phyloP scores from a whole-genome alignment of 2,329 filamentous ascomycete species.

The Beauveria sp. region DNA sequence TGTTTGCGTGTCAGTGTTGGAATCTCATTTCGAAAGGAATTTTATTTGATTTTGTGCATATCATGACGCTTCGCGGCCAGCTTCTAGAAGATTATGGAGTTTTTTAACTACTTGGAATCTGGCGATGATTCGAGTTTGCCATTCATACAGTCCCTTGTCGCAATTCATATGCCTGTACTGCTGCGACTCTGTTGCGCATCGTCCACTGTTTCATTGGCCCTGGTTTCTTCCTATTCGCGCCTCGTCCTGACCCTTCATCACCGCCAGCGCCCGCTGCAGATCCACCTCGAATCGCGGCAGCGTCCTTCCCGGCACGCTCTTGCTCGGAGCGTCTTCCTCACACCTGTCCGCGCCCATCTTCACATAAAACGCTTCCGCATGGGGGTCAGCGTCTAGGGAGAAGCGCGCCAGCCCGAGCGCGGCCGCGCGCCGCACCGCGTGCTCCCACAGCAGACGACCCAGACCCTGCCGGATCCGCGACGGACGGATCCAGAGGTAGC shows the following conservation, averaged over 20 bases:
- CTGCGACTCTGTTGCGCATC: too few species aligned
- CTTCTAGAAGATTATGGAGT: neutral
- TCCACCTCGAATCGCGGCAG: neutral
- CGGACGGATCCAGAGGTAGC: slow-evolving; percentile 3
- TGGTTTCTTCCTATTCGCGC: too few species aligned
- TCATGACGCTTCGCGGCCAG: neutral
- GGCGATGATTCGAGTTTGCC: too few species aligned
- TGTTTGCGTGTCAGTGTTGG: neutral
- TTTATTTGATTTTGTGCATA: neutral
- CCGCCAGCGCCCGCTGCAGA: neutral
- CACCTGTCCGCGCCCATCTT: neutral
- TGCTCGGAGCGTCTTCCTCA: neutral
- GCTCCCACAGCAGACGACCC: neutral
- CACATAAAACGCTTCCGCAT: slow-evolving; percentile 2
- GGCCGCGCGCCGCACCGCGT: neutral
- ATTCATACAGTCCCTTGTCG: too few species aligned
- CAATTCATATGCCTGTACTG: too few species aligned
- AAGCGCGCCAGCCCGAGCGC: neutral
- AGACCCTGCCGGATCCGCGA: neutral
- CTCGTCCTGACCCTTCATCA: neutral
- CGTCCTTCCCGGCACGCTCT: neutral
- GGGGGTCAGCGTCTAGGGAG: neutral
- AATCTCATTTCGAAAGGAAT: neutral
- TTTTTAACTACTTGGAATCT: neutral
- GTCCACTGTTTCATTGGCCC: too few species aligned